Base-by-base conservation (phyloP, 78 protist genomes). In the Polysphondylium violaceum region DNA sequence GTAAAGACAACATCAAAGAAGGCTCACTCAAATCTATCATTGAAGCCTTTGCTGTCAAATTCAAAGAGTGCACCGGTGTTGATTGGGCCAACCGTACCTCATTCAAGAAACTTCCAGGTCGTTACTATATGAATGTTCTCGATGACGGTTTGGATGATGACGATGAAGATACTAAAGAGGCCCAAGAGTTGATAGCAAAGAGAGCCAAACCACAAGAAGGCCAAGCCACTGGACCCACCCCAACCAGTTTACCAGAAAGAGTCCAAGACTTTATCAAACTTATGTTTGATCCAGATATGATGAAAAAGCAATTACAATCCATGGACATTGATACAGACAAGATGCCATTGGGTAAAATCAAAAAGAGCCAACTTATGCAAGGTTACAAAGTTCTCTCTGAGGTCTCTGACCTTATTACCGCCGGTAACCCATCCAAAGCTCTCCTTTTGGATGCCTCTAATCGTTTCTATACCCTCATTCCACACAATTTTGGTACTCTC, bases 301-400 rank as follows among this genome's bases (percentile, higher is more conserved):
- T 95, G 96, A 77, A 65, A 44, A 51, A 76, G 14, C 78, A 92
- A 58, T 5, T 95, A 41, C 65, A 72, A 47, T 78, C 94, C 11
- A 77, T 88, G 87, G 71, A 88, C 16, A 53, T 95, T 55, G 96
- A 95, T 73, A 61, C 76, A 40, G 61, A 79, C 33, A 90, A 93
- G 75, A 93, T 95, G 97, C 97, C 97, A 60, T 40, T 95, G 0
- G 97, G 97, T 55, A 95, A 93, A 74, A 93, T 95, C 43, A 76
- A 78, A 31, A 95, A 95, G 71, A 53, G 47, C 35, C 97, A 95
- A 51, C 83, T 95, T 51, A 88, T 89, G 77, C 16, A 59, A 16
- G 97, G 93, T 23, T 95, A 86, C 55, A 71, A 64, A n/a, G 36
- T 86, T 3, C 38, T 95, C 23, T 40, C 88, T 29, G 77, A 85